Base-by-base conservation (phyloP, 2,329 filamentous ascomycete genomes). In the Eutypa lata region DNA sequence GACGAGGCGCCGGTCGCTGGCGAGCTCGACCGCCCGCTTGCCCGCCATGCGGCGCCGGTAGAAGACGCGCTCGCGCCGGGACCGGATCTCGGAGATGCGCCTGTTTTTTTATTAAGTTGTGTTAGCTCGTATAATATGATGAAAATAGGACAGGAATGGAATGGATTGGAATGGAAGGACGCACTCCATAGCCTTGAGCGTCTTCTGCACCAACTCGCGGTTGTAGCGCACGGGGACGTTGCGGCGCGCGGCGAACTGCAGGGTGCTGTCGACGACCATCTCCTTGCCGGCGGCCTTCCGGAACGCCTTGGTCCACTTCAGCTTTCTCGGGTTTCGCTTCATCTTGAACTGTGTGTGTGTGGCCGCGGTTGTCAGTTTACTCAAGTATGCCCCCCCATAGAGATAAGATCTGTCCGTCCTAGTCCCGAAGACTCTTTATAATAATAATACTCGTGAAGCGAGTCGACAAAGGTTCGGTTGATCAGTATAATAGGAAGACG, bases 241-340 rank as follows among this genome's bases (percentile, higher is more conserved):
- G 78, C 94, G 89, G 69, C 91, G 89, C 62, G 91, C 89, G 57
- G 90, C 89, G 76, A 97, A 96, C 68, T 91, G 88, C 56, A 99
- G 86, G 31, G 93, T 96, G 66, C 85, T 89, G 80, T 99, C 94
- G 73, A 97, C 92, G 53, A 90, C 89, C 42, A 45, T 45, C 71
- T 86, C 81, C 77, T 91, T 95, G 76, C 90, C 90, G 53, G 89
- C 87, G 18, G 88, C 84, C 69, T 87, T 88, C 68, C 91, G 88
- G 82, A 92, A 93, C 49, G 90, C 86, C 80, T 97, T 96, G 57
- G 93, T 97, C 94, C 93, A 97, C 75, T 91, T 94, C 64, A 97
- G 84, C 75, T 97, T 96, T 71, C 93, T 87, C 35, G 93, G 92
- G 76, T 97, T 97, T 62, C 94, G 87, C 88, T 96, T 96, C 90